Conservation (phyloP, 176 grass and related monocot species). For the Alopecurus myosuroides region DNA sequence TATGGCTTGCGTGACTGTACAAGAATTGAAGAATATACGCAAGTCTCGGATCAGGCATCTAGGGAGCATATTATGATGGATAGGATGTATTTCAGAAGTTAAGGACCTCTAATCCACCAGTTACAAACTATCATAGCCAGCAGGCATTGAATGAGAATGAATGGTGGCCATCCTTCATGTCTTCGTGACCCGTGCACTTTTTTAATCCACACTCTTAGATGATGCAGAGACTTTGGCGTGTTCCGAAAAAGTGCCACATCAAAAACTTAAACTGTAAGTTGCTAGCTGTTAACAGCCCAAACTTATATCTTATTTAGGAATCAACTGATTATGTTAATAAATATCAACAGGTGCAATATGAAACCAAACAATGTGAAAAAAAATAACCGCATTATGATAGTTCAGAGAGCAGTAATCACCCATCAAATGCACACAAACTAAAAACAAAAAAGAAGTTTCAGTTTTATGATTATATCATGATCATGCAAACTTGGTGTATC, state of each 20-base stretch:
- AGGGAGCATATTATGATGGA: neutral
- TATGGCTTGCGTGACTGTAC: neutral
- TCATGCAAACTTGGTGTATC: neutral
- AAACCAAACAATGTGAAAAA: neutral
- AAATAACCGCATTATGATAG: neutral
- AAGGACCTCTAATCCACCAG: neutral
- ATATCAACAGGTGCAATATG: neutral
- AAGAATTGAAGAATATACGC: neutral
- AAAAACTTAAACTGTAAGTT: slow-evolving; percentile 43
- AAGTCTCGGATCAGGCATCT: slow-evolving; percentile 24
- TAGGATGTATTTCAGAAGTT: neutral
- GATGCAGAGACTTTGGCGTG: neutral
- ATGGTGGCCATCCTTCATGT: neutral
- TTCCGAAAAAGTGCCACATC: slow-evolving; percentile 27
- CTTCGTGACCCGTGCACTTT: neutral
- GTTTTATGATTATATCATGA: neutral
- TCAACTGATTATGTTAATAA: neutral
- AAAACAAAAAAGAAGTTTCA: neutral
- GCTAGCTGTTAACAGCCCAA: slow-evolving; percentile 12
- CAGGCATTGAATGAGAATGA: neutral
- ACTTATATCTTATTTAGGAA: neutral
- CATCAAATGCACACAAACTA: neutral
- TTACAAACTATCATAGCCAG: slow-evolving; percentile 2
- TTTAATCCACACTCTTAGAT: slow-evolving; percentile 1
- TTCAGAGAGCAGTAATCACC: neutral